Evolutionary conservation across 1,284 basidiomycete species (phyloP), one percentile per base, ranked within the genome.

Genomic region (Moesziomyces globuligerus): DNA sequence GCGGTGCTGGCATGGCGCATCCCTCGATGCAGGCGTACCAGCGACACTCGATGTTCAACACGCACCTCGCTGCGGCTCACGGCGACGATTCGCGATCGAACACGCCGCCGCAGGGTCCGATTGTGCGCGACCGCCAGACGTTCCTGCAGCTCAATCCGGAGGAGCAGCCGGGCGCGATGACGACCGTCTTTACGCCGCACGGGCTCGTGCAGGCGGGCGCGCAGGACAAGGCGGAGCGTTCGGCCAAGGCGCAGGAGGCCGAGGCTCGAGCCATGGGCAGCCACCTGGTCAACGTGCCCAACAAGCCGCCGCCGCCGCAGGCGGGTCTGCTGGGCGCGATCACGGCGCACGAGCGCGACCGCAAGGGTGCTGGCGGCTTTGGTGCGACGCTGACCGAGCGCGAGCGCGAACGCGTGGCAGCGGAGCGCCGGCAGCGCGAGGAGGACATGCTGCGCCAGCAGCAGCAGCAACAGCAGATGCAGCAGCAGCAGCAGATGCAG

Each of bases 261-360:
- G 85, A 92, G 13, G 95, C 95, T 7, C 87, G 94, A 42, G 93
- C 94, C 83, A 88, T 87, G 8, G 96, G 96, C 32, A 90, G 89
- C 25, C 91, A 92, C 10, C 86, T 98, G 54, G 90, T 98, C 84
- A 94, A 94, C 80, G 92, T 98, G 20, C 92, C 92, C 5, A 88
- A 90, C 80, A 96, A 96, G 83, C 93, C 94, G 0, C 93, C 93
- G 4, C 93, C 93, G 1, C 95, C 96, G 9, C 93, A 96, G 83
- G 93, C 92, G 32, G 96, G 96, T 36, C 87, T 98, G 34, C 88
- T 98, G 43, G 95, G 95, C 21, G 94, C 94, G 3, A 94, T 98
- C 75, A 93, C 93, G 24, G 92, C 91, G 18, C 93, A 96, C 83
- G 94, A 98, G 84, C 88, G 92, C 54, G 94, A 98, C 64, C 87